Base-by-base conservation (phyloP, 495 filamentous ascomycete species). In the Alectoria sarmentosa region DNA sequence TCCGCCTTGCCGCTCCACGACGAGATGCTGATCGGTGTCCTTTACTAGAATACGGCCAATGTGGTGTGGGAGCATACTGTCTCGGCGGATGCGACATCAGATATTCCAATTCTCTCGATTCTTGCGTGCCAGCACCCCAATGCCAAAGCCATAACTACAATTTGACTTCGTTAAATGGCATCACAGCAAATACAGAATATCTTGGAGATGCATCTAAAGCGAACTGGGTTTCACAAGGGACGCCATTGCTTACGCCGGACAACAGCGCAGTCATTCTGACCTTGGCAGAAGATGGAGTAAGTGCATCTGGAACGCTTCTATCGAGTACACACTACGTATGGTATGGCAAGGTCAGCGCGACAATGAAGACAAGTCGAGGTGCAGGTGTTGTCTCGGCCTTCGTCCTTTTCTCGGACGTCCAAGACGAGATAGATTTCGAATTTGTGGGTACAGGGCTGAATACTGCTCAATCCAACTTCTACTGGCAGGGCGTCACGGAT, bases 361-460 rank as follows among this genome's bases (percentile, higher is more conserved):
- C 79, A 34, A 78, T 98, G 75, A 96, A 92, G 83, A 92, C 90
- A 10, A 89, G 88, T 64, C 85, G 88, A 69, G 92, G 91, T 52
- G 73, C 77, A 37, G 94, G 94, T 79, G 94, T 98, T 39, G 91
- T 98, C 8, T 91, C 92, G 28, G 94, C 92, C 19, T 98, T 98
- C 74, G 98, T 98, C 73, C 78, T 98, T 68, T 82, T 97, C 69
- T 88, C 87, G 39, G 94, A 98, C 73, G 89, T 94, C 70, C 96
- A 96, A 79, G 94, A 98, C 71, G 94, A 98, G 75, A 96, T 98
- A 71, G 94, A 98, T 75, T 97, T 89, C 73, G 94, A 98, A 77
- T 98, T 86, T 72, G 84, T 98, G 62, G 94, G 94, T 63, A 82
- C 83, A 56, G 89, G 97, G 68, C 75, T 96, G 71, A 70, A 79